Base-by-base conservation (phyloP, 2,329 filamentous ascomycete genomes). In the Paraconiothyrium brasiliense region DNA sequence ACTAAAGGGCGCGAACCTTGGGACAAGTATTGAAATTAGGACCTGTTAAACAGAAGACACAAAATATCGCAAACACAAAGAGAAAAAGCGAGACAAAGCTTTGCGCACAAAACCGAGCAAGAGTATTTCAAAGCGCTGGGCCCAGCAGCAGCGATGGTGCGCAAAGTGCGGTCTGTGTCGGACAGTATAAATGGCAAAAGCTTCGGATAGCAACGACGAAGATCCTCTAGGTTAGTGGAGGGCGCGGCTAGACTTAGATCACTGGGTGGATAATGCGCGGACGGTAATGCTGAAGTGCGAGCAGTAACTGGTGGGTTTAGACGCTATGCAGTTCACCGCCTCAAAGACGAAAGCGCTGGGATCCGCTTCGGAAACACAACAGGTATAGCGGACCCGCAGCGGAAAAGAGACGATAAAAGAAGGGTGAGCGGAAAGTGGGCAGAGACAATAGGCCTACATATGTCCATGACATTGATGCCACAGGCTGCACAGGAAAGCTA, bases 241-340 rank as follows among this genome's bases (percentile, higher is more conserved):
- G n/a, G 20, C 54, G 54, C 54, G 43, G 54, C 34, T 56, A 56
- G 54, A 32, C 64, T 59, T 37, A 32, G 54, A 32, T 60, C 61
- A 62, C 58, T 55, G n/a, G 60, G 37, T 56, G 55, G 47, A 39
- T 54, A 55, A 60, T 54, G 62, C 60, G 61, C 54, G 46, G 46
- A 62, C n/a, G 37, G 44, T 57, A 58, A 57, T 54, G 57, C 55
- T 62, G 56, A 43, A 32, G 41, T 54, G 13, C 54, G 58, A 47
- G 57, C 52, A 51, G 57, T 48, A 54, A 62, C 48, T 67, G 61
- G 63, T 46, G 55, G 60, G 46, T 57, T 59, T 64, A 63, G 58
- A 65, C 61, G 63, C 65, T 56, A 27, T 64, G 50, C 44, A 67
- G 58, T 69, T 67, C 67, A 69, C 67, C 67, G 67, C 67, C 63